phyloP scores from a whole-genome alignment of 2,329 filamentous ascomycete genomes.

The Shiraia bambusicola region DNA sequence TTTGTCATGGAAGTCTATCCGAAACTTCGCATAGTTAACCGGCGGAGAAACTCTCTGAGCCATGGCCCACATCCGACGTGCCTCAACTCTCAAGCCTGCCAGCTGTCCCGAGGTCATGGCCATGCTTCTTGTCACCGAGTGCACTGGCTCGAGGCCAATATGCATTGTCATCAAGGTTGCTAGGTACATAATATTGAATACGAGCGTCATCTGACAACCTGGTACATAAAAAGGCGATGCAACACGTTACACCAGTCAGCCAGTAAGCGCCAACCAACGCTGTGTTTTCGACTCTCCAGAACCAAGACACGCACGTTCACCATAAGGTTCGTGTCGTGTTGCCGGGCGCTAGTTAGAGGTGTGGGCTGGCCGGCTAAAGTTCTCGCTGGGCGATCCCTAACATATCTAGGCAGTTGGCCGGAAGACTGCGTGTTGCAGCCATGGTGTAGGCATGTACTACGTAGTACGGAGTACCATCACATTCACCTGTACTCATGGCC shows the following conservation, averaged over 20 bases:
- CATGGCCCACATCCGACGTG: neutral
- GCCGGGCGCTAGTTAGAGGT: too few species aligned
- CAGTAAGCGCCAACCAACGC: too few species aligned
- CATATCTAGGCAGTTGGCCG: too few species aligned
- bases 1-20: constrained; percentile 1
- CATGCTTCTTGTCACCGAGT: neutral
- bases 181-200: neutral
- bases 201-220: constrained; percentile 4
- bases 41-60: neutral
- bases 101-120: neutral
- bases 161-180: constrained; percentile 2
- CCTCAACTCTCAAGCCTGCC: neutral
- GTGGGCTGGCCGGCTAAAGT: too few species aligned
- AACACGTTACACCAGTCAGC: too few species aligned
- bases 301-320: too few species aligned
- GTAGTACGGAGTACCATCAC: too few species aligned
- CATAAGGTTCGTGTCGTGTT: too few species aligned
- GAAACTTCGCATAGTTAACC: constrained; percentile 9
- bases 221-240: too few species aligned
- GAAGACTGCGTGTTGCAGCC: neutral
- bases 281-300: too few species aligned
- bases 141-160: neutral
- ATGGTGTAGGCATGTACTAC: constrained; percentile 3
- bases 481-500: constrained; percentile 5
- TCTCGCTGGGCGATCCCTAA: too few species aligned